These are phyloP conservation scores for Teratosphaeria nubilosa DNA, from an alignment of 2,329 filamentous ascomycete species.

Conservation along the genomic window DNA sequence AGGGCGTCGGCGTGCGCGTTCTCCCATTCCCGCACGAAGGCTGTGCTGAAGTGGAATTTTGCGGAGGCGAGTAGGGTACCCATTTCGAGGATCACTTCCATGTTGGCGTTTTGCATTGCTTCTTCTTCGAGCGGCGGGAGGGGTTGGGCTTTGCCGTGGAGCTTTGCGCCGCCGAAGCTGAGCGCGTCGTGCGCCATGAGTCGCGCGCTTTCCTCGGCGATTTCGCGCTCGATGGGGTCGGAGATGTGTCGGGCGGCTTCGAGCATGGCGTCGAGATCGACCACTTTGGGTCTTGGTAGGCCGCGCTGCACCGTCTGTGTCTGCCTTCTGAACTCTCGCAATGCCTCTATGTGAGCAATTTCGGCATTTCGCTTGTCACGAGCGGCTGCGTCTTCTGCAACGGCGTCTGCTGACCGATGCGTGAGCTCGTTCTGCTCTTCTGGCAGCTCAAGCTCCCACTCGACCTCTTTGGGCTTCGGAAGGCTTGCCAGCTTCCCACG, in stretches of 20 bases:
- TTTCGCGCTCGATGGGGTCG: slow-evolving; percentile 56
- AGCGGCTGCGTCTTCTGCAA: slow-evolving; percentile 61
- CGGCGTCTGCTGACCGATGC: slow-evolving; percentile 38
- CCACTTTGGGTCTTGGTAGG: slow-evolving; percentile 63
- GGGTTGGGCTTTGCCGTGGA: slow-evolving; percentile 51
- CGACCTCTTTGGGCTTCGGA: slow-evolving; percentile 83
- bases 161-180: slow-evolving; percentile 59
- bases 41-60: slow-evolving; percentile 37
- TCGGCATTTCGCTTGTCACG: slow-evolving; percentile 60
- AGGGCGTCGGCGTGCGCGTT: slow-evolving; percentile 36
- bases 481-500: slow-evolving; percentile 66
- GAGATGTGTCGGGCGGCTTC: slow-evolving; percentile 50
- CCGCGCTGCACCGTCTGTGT: slow-evolving; percentile 84
- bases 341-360: slow-evolving; percentile 52
- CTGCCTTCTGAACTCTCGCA: slow-evolving; percentile 66
- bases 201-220: slow-evolving; percentile 67
- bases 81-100: slow-evolving; percentile 64
- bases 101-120: slow-evolving; percentile 61
- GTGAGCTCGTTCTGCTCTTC: slow-evolving; percentile 62
- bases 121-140: slow-evolving; percentile 60
- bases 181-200: slow-evolving; percentile 75
- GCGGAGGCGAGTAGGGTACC: slow-evolving; percentile 33
- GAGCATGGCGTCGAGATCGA: slow-evolving; percentile 62
- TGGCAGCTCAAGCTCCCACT: slow-evolving; percentile 88
- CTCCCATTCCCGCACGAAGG: slow-evolving; percentile 35